phyloP scores from a whole-genome alignment of 1,139 yeast species.

The Geotrichum europaeum region DNA sequence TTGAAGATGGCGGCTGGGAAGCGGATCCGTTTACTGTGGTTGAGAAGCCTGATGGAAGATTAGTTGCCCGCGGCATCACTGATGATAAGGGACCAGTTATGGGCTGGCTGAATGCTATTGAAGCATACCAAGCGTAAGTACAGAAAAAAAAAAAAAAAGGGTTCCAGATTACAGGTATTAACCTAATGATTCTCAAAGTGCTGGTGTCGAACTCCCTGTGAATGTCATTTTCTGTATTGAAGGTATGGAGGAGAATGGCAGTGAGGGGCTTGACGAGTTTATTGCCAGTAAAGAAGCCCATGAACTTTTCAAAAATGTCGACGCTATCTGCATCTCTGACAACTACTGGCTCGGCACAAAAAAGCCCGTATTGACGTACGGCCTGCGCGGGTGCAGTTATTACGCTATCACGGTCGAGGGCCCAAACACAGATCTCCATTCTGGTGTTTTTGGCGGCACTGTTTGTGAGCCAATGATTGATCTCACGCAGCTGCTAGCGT shows the following conservation, averaged over 20 bases:
- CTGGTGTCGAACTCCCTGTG: conserved; percentile 86
- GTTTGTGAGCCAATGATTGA: conserved; percentile 98
- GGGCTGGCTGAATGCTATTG: conserved; percentile 91
- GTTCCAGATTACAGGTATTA: neutral
- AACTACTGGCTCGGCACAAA: conserved; percentile 98
- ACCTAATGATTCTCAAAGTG: conserved; percentile 41
- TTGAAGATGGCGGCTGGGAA: conserved; percentile 85
- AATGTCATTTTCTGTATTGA: conserved; percentile 90
- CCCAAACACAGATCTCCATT: conserved; percentile 95
- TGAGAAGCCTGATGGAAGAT: conserved; percentile 49
- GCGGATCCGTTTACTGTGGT: conserved; percentile 80
- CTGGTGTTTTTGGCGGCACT: conserved; percentile 96
- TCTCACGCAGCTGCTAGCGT: conserved; percentile 64
- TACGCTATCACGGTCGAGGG: conserved; percentile 78
- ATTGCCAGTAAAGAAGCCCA: conserved; percentile 66
- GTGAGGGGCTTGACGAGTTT: conserved; percentile 80
- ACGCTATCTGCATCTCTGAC: conserved; percentile 93
- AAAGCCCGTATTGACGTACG: conserved; percentile 95
- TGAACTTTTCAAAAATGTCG: conserved; percentile 74
- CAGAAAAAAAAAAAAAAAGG: too few species aligned
- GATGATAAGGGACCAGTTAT: conserved; percentile 98
- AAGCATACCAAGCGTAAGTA: conserved; percentile 65
- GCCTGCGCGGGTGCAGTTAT: conserved; percentile 93
- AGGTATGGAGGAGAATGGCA: conserved; percentile 99
- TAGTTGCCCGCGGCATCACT: conserved; percentile 90